Conservation (phyloP, 139 green algal species). For the Klebsormidium nitens region DNA sequence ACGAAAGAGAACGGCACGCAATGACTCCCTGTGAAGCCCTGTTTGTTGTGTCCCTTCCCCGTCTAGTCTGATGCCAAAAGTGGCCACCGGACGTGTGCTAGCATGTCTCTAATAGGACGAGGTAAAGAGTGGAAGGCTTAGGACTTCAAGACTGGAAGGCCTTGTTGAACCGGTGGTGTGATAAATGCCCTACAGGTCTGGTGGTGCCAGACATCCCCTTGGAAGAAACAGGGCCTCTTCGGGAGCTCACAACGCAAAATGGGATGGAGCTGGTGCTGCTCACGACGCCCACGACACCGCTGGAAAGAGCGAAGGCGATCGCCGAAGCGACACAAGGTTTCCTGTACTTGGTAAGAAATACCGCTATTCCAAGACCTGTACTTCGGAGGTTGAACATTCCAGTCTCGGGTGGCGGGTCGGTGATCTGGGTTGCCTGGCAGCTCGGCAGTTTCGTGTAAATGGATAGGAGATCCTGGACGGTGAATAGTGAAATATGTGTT, state of each 20-base stretch:
- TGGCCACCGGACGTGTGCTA: too few species aligned
- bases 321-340: constrained; percentile 83
- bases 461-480: too few species aligned
- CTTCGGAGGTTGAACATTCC: neutral
- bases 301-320: constrained; percentile 66
- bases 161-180: neutral
- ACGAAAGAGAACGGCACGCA: too few species aligned
- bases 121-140: too few species aligned
- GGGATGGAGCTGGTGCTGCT: constrained; percentile 89
- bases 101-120: too few species aligned
- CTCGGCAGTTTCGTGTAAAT: neutral
- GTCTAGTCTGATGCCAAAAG: neutral
- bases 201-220: constrained; percentile 95
- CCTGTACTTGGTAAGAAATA: constrained; percentile 90
- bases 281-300: constrained; percentile 77
- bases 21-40: too few species aligned
- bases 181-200: constrained; percentile 50
- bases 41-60: neutral
- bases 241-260: constrained; percentile 48
- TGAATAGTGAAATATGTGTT: too few species aligned
- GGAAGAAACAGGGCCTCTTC: constrained; percentile 84
- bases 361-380: neutral
- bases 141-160: too few species aligned
- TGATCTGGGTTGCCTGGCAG: neutral
- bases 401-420: neutral